These are phyloP conservation scores for Aspergillus sp. DNA, from an alignment of 2,329 filamentous ascomycete genomes.

Conservation along the genomic window DNA sequence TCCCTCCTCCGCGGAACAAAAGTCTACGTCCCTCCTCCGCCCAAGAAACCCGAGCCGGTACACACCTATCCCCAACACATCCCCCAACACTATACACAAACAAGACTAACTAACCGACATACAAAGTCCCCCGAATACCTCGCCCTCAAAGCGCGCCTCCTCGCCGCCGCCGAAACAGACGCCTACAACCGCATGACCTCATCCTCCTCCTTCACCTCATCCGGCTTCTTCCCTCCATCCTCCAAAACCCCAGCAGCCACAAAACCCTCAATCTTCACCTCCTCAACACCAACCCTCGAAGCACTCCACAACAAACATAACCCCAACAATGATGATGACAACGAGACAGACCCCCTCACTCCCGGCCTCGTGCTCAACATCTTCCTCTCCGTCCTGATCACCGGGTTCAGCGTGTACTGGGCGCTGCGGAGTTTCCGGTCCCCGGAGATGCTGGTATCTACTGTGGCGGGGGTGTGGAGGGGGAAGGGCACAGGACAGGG, in stretches of 20 bases:
- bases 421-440: conserved; percentile 41
- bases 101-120: too few species aligned
- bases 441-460: conserved; percentile 30
- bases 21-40: conserved; percentile 77
- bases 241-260: conserved; percentile 15
- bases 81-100: not conserved
- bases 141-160: conserved; percentile 81
- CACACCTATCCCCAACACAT: conserved; percentile 33
- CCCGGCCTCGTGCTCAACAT: conserved; percentile 79
- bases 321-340: conserved; percentile 31
- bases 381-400: conserved; percentile 77
- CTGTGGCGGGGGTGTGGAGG: conserved; percentile 20
- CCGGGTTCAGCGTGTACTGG: conserved; percentile 51
- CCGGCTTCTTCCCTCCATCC: conserved; percentile 55
- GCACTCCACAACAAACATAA: conserved; percentile 40
- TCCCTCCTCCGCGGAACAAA: conserved; percentile 69
- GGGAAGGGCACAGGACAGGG: conserved; percentile 19
- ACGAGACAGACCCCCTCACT: conserved; percentile 47
- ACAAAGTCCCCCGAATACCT: conserved; percentile 66
- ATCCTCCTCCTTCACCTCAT: conserved; percentile 53
- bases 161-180: conserved; percentile 77
- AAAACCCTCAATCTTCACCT: conserved; percentile 48
- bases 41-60: conserved; percentile 75
- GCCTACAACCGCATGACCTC: conserved; percentile 80
- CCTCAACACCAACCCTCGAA: conserved; percentile 59